phyloP scores from a whole-genome alignment of 192 early-diverging fungal genomes.

The Linnemannia elongata region DNA sequence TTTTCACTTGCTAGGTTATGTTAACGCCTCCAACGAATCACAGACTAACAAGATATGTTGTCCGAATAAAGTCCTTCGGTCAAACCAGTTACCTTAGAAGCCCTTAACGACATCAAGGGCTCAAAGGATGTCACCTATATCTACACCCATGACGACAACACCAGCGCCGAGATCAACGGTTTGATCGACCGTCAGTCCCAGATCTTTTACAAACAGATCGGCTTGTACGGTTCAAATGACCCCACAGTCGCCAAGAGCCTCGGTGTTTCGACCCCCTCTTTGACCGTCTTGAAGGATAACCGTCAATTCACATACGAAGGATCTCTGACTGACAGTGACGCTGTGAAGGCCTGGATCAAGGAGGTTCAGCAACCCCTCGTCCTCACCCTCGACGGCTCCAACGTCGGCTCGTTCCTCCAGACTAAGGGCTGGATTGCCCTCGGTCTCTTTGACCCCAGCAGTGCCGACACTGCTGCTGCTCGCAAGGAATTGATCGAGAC shows the following conservation, averaged over 20 bases:
- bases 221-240: conserved; percentile 21
- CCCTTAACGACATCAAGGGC: conserved; percentile 57
- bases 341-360: conserved; percentile 72
- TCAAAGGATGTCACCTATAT: conserved; percentile 66
- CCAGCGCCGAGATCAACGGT: conserved; percentile 55
- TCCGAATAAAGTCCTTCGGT: conserved; percentile 26
- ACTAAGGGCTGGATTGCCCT: conserved; percentile 74
- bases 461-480: conserved; percentile 10
- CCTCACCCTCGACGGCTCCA: conserved; percentile 69
- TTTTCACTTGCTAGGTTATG: neutral
- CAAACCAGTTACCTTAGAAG: conserved; percentile 46
- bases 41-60: too few relatives aligned
- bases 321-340: conserved; percentile 51
- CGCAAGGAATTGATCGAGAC: conserved; percentile 45
- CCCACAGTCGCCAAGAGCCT: conserved; percentile 29
- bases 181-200: conserved; percentile 41
- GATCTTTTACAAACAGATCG: conserved; percentile 33
- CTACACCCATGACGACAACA: conserved; percentile 67
- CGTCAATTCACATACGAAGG: conserved; percentile 45
- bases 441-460: conserved; percentile 68
- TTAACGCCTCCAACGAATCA: too few relatives aligned
- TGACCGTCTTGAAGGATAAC: conserved; percentile 76
- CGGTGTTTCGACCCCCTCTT: conserved; percentile 55
- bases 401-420: conserved; percentile 78
- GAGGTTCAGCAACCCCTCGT: conserved; percentile 76